Evolutionary conservation across 345 rosid genomes (phyloP), one percentile per base, ranked within the genome.

Genomic region (Noccaea bulbosa): DNA sequence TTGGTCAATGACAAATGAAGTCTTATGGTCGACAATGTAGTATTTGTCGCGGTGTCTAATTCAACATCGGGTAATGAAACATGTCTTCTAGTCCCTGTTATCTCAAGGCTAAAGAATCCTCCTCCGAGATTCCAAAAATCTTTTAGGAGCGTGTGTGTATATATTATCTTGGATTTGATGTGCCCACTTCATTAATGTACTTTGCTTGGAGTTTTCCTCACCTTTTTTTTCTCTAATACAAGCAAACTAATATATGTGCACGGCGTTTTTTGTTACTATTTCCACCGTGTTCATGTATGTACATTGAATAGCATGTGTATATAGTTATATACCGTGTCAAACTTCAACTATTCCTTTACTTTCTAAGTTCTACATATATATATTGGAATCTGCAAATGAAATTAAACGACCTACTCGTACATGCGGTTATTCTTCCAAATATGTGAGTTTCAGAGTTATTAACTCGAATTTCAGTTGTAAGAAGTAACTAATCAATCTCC

Each of bases 31-130:
- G 20, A 62, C 39, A 71, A 43, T 43, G 69, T 62, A 62, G 41
- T 63, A 7, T 72, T 64, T 55, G 70, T 72, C 70, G 20, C 46
- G 57, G 64, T 46, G 70, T 27, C 24, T 54, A 53, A 35, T 44
- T 34, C 49, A 63, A 30, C 62, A 62, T 71, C 32, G 60, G 34
- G 51, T 60, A 62, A 62, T 33, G 75, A 53, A 62, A 40, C 50
- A 67, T 87, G 95, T 89, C 90, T 32, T 81, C 58, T 89, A 86
- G 87, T 76, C 53, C 57, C 82, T 88, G 90, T 62, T 78, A 74
- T 79, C 77, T 79, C 72, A 49, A 79, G 80, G 87, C 70, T 71
- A 58, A 57, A 82, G 88, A 88, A 86, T 84, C 85, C 74, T 84
- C 83, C 78, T 75, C 83, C 77, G 75, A 67, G 80, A 72, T 78